Base-by-base conservation (phyloP, 257 asterid genomes). In the Craterostigma plantagineum region DNA sequence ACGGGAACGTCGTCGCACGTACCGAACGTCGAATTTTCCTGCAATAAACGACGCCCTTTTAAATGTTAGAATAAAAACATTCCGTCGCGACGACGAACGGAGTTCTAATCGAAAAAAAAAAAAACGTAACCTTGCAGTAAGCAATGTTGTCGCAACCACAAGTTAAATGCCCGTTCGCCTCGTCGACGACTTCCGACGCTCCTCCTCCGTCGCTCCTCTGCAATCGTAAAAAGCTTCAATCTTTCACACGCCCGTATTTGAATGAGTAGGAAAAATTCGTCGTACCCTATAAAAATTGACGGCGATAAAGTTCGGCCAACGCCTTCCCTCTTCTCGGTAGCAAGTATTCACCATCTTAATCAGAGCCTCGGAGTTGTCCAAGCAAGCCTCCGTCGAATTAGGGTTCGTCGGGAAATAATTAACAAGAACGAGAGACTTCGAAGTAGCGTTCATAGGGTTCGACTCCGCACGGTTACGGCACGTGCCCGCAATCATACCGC, bases 231-330 rank as follows among this genome's bases (percentile, higher is more conserved):
- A 51, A 40, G n/a, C n/a, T n/a, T n/a, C n/a, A 11, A 41, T 14
- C 45, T n/a, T 16, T 8, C 15, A 41, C 15, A n/a, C n/a, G n/a
- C 10, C 14, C 45, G 12, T 12, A 16, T 11, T 8, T 4, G 45
- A 11, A 41, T n/a, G 3, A n/a, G 7, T 40, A 16, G 16, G 45
- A 14, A 7, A 7, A 16, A 7, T 10, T 43, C 2, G 1, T 27
- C 48, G 10, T 66, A 77, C 96, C 74, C 51, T 63, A 62, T 86
- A 86, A 62, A 67, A 86, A 59, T 86, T 92, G 36, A 86, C 94
- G 1, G 96, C 79, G 33, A 86, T 71, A 67, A 81, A 86, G 67
- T 86, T 86, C 0, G 96, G 94, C 96, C 96, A 86, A 17, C 96
- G 66, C 12, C 58, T 65, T 33, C 79, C 92, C 1, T 65, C 67